A percentile compares a stretch with the other conserved stretches of the same genome.
Evolutionary conservation across 2,329 filamentous ascomycete species (phyloP).

Genomic region (Didymella arachidicola): DNA sequence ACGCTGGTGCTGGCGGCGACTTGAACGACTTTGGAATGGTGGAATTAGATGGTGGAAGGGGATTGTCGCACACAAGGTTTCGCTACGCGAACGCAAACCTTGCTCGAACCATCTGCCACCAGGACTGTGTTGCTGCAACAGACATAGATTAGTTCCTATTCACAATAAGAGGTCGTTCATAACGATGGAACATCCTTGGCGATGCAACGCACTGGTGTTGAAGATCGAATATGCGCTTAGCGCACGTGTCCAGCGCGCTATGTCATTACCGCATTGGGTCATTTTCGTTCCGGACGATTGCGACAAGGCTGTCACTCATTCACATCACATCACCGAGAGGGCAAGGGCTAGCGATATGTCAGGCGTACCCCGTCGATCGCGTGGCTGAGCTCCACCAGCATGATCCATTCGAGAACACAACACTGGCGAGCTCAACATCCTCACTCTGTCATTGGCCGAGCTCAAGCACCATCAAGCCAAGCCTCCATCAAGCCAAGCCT

Average conservation of each 20-base stretch:
- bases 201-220: neutral
- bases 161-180: neutral
- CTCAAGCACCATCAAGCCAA: neutral
- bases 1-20: too few relatives aligned
- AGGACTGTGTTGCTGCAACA: neutral
- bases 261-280: neutral
- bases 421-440: neutral
- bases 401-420: conserved; percentile 4
- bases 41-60: neutral
- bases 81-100: neutral
- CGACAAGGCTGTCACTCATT: neutral
- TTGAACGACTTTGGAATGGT: neutral
- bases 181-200: neutral
- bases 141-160: neutral
- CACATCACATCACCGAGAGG: neutral
- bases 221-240: conserved; percentile 2
- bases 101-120: neutral
- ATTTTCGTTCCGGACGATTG: neutral
- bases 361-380: conserved; percentile 9
- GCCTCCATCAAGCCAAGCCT: neutral
- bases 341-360: conserved; percentile 1
- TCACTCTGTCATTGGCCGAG: neutral
- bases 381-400: conserved; percentile 12
- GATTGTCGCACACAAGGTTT: neutral
- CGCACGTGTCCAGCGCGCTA: neutral